phyloP scores from a whole-genome alignment of 2,329 filamentous ascomycete species.

The Aspergillus brunneoviolaceus region DNA sequence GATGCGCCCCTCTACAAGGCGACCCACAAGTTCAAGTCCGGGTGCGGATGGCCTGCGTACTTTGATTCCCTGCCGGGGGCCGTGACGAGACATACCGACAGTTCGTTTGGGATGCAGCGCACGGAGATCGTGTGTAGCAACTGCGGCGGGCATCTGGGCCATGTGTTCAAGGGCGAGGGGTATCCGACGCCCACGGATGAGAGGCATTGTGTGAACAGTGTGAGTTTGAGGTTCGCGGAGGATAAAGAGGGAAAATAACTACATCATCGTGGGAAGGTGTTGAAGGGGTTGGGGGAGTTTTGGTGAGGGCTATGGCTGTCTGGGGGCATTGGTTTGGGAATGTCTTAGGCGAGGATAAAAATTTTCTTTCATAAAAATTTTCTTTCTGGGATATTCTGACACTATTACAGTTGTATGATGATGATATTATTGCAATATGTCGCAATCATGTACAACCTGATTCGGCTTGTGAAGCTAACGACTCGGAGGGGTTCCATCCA shows the following conservation, averaged over 20 bases:
- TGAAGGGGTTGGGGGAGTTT: no score
- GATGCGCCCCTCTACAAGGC: constrained; percentile 87
- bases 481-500: no score
- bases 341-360: no score
- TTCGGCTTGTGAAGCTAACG: no score
- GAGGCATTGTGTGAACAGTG: constrained; percentile 93
- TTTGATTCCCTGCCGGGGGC: constrained; percentile 93
- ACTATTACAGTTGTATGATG: no score
- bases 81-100: constrained; percentile 77
- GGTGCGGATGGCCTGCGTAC: constrained; percentile 97
- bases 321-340: no score
- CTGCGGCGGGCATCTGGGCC: constrained; percentile 87
- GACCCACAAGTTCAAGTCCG: constrained; percentile 90
- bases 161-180: constrained; percentile 89
- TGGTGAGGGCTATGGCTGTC: no score
- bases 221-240: constrained; percentile 80
- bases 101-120: constrained; percentile 73
- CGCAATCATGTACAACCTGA: no score
- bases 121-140: constrained; percentile 94
- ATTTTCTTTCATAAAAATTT: no score
- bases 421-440: no score
- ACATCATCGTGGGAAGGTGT: no score
- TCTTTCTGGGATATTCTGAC: no score
- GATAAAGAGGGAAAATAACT: constrained; percentile 51
- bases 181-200: constrained; percentile 86